Evolutionary conservation across 164 flowering plant species (phyloP).

Genomic region (Tetracentron sinense): DNA sequence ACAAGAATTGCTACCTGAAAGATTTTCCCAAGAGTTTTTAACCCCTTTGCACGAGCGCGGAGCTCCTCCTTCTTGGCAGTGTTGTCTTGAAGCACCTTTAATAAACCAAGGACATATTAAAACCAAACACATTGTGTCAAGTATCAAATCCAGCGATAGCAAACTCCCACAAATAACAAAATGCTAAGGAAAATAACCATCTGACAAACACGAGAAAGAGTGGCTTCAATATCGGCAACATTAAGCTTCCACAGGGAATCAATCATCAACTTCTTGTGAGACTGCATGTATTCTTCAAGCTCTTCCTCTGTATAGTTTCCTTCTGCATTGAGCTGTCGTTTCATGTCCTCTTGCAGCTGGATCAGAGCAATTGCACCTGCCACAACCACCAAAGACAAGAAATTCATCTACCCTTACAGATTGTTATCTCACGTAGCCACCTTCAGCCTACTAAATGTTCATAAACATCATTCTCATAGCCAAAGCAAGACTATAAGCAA

Average conservation of each 20-base stretch:
- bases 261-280: constrained; percentile 84
- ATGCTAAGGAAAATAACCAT: constrained; percentile 48
- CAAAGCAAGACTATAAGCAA: background rate
- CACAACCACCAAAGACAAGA: constrained; percentile 6
- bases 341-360: constrained; percentile 97
- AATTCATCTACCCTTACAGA: background rate
- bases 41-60: constrained; percentile 83
- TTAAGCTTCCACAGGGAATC: constrained; percentile 98
- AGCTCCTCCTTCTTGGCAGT: constrained; percentile 82
- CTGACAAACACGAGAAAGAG: constrained; percentile 93
- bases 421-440: background rate
- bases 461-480: background rate
- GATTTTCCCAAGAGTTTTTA: constrained; percentile 87
- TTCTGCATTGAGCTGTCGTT: constrained; percentile 79
- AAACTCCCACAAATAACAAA: constrained; percentile 3
- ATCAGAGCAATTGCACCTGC: constrained; percentile 86
- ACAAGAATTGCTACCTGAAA: constrained; percentile 56
- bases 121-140: constrained; percentile 3
- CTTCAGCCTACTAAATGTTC: too few relatives aligned
- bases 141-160: background rate
- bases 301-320: constrained; percentile 93
- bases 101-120: constrained; percentile 10
- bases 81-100: constrained; percentile 92
- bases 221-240: constrained; percentile 96
- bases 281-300: constrained; percentile 78